Evolutionary conservation across 2,329 filamentous ascomycete species (phyloP).

Genomic region (Ceratocystis eucalypticola): DNA sequence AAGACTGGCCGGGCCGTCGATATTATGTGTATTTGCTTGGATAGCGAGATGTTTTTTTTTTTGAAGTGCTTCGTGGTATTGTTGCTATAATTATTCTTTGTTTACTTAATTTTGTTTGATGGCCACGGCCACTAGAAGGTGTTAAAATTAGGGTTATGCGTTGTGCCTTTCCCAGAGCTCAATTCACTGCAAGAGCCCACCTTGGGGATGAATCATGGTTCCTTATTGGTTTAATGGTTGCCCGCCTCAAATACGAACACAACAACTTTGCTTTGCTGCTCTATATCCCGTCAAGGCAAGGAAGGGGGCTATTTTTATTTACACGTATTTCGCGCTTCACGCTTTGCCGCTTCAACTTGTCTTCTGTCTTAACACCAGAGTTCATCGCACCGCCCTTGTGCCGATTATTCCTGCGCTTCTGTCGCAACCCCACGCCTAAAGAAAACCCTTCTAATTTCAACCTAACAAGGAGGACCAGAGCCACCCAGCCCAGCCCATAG

Average conservation of each 20-base stretch:
- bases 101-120: background rate
- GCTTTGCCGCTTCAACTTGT: background rate
- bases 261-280: background rate
- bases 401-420: background rate
- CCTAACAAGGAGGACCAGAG: background rate
- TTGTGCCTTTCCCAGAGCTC: background rate
- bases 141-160: background rate
- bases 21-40: too few species aligned
- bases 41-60: background rate
- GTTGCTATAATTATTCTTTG: background rate
- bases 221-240: background rate
- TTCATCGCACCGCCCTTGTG: background rate
- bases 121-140: background rate
- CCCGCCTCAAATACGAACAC: background rate
- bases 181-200: background rate
- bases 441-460: conserved; percentile 1
- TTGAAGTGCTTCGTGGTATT: too few species aligned
- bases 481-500: background rate
- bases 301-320: background rate
- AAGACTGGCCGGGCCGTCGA: background rate
- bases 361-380: background rate
- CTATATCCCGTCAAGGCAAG: background rate
- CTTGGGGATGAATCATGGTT: background rate
- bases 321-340: background rate
- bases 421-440: background rate